Conservation (phyloP, 2,329 filamentous ascomycete species). For the Arachnomyces sp. region DNA sequence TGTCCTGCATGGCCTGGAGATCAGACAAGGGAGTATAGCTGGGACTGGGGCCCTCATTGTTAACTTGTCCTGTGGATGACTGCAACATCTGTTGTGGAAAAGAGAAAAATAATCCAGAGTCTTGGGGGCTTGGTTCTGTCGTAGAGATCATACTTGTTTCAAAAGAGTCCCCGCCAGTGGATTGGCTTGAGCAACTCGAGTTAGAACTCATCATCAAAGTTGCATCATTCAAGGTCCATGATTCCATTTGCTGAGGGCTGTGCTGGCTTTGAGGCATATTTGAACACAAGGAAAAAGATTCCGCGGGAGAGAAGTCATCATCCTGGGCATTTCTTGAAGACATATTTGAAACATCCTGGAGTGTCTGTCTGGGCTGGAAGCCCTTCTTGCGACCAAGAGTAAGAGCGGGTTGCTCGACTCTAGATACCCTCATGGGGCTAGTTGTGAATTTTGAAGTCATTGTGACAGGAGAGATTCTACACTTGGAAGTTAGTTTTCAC, state of each 20-base stretch:
- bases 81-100: constrained; percentile 34
- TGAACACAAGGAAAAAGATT: constrained; percentile 35
- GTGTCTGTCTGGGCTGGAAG: constrained; percentile 28
- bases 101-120: constrained; percentile 35
- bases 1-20: constrained; percentile 29
- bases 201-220: constrained; percentile 11
- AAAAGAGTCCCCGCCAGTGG: constrained; percentile 23
- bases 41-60: constrained; percentile 21
- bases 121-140: constrained; percentile 31
- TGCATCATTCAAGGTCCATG: constrained; percentile 32
- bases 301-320: constrained; percentile 36
- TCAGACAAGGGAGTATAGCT: constrained; percentile 32
- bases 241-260: constrained; percentile 28
- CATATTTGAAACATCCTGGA: constrained; percentile 31
- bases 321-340: constrained; percentile 32
- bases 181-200: constrained; percentile 14
- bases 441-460: constrained; percentile 26
- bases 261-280: constrained; percentile 27
- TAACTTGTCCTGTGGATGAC: constrained; percentile 27
- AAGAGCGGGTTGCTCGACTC: too few species aligned
- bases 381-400: constrained; percentile 26
- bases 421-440: constrained; percentile 22
- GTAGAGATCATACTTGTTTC: constrained; percentile 28
- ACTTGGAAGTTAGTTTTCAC: too few species aligned
- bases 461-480: constrained; percentile 12